Base-by-base conservation (phyloP, 78 protist genomes). In the Trichosphaerium sp. region DNA sequence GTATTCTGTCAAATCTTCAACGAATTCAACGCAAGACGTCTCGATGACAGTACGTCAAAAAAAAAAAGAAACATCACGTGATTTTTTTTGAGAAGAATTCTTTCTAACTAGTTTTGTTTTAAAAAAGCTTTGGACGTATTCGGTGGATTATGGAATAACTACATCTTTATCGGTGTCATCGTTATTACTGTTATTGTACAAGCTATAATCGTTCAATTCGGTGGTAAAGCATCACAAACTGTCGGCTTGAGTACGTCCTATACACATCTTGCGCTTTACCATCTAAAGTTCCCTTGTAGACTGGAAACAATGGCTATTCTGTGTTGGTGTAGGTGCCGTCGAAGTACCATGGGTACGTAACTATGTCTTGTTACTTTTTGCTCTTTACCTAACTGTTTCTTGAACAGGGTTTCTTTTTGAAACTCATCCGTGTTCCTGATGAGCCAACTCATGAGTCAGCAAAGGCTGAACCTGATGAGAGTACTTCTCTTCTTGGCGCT, bases 191-290 rank as follows among this genome's bases (percentile, higher is more conserved):
- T 71, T 6, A 72, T 76, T 42, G 41, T 82, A 37, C 90, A 88
- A 72, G 71, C 77, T 38, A 1, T 91, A 23, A 56, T 88, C 41
- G 94, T 92, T n/a, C 64, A 82, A 44, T 82, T 77, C 48, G 94
- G 88, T 47, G 88, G 83, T 26, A 28, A 1, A 10, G 74, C 71
- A n/a, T n/a, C n/a, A n/a, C n/a, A n/a, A n/a, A n/a, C n/a, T n/a
- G n/a, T n/a, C n/a, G n/a, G n/a, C n/a, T n/a, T n/a, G n/a, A n/a
- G n/a, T n/a, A n/a, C n/a, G n/a, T n/a, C n/a, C n/a, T n/a, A n/a
- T n/a, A n/a, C n/a, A n/a, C n/a, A n/a, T n/a, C n/a, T n/a, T n/a
- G n/a, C n/a, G n/a, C n/a, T 78, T 80, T 74, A 65, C 77, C 64
- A 74, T 73, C 28, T 74, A 80, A 18, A 38, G 75, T 34, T 77